A percentile compares a stretch with the other conserved stretches of the same genome.
Conservation (phyloP, 2,329 filamentous ascomycete species). For the Hymenoscyphus fructigenus region DNA sequence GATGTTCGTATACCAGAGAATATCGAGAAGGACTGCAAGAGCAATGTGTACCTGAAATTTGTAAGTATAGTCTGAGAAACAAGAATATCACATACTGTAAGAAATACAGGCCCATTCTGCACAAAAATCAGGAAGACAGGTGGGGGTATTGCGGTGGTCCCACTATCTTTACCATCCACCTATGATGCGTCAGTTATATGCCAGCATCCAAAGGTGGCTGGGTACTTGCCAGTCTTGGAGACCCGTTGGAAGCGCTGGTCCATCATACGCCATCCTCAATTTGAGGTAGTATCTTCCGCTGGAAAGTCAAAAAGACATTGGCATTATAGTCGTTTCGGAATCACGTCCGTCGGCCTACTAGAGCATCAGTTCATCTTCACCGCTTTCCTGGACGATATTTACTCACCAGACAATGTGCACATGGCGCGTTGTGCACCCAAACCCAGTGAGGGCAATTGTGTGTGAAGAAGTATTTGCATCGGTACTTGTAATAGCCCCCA, state of each 20-base stretch:
- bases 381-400: conserved; percentile 4
- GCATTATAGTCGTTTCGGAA: not conserved
- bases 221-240: too few relatives aligned
- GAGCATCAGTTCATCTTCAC: conserved; percentile 10
- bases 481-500: conserved; percentile 48
- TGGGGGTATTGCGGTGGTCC: too few relatives aligned
- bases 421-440: conserved; percentile 51
- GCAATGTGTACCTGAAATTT: too few relatives aligned
- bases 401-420: conserved; percentile 51
- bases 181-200: not conserved
- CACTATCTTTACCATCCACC: not conserved
- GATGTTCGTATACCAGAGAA: too few relatives aligned
- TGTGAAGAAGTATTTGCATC: conserved; percentile 54
- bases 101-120: too few relatives aligned
- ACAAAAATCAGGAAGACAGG: too few relatives aligned
- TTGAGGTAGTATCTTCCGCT: not conserved
- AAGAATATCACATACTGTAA: too few relatives aligned
- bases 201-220: not conserved
- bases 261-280: not conserved
- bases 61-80: too few relatives aligned
- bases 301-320: too few relatives aligned
- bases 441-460: conserved; percentile 55
- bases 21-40: too few relatives aligned
- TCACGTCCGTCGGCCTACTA: not conserved
- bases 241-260: too few relatives aligned